Evolutionary conservation across 106 monocot species (phyloP), one percentile per base, ranked within the genome.

Genomic region (Triglochin maritima): DNA sequence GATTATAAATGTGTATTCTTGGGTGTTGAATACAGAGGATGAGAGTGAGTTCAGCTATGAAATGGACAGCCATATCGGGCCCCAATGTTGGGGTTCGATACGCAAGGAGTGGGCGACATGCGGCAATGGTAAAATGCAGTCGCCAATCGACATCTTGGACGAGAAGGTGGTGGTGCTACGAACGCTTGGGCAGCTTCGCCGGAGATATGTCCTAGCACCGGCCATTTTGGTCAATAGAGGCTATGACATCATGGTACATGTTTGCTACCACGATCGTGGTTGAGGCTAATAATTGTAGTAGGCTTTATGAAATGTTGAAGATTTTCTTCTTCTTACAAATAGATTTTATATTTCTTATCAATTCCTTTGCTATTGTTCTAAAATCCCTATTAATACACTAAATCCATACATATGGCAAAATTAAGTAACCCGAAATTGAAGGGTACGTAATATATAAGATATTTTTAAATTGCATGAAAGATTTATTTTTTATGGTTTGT

Each of bases 161-260:
- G 57, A 72, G 6, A 50, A 72, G 4, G 57, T 62, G 3, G 44
- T 14, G 46, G 45, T 44, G 54, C 55, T 73, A 6, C 7, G 56
- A 3, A 15, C 56, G 0, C 56, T 87, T 56, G 60, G 71, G 8
- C 42, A 60, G 7, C 73, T 87, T 9, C 14, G 17, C 44, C 70
- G 75, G 9, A 54, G 66, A 47, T 91, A 91, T 60, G 5, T 10
- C 17, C 14, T 72, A 1, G 57, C 71, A 4, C 70, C 81, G 29
- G 86, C 81, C 46, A 82, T 78, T 43, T 74, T 91, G n/a, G 41
- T 87, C 55, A 63, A 82, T 76, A 80, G 74, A 16, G 90, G 86
- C 74, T 69, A 74, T 71, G 75, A 82, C 47, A 62, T 86, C 17
- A 29, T 8, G 86, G 90, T 86, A 50, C 29, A 29, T 29, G 29